phyloP scores from a whole-genome alignment of 1,284 basidiomycete genomes.

The Fistulinella staudtii region DNA sequence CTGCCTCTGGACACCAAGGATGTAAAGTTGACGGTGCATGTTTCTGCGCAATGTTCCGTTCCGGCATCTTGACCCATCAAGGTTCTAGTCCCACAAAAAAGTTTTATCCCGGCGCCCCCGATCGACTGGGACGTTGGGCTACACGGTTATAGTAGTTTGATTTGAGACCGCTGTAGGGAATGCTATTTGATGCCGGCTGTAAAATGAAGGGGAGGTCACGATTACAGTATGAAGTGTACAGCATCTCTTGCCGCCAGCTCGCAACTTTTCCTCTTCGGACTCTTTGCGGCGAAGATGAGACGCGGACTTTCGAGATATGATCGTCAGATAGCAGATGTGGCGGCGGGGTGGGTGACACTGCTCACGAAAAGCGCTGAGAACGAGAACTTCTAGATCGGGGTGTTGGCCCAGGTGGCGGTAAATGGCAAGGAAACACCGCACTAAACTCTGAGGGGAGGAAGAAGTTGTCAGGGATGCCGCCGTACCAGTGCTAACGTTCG shows the following conservation, averaged over 20 bases:
- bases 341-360: constrained; percentile 1
- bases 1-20: constrained; percentile 7
- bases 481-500: constrained; percentile 13
- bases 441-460: constrained; percentile 10
- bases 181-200: background rate
- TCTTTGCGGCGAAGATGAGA: constrained; percentile 12
- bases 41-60: background rate
- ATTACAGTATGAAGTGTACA: constrained; percentile 3
- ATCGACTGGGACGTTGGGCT: background rate
- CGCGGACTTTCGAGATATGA: constrained; percentile 3
- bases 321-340: background rate
- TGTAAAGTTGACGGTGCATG: background rate
- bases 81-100: constrained; percentile 3
- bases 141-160: constrained; percentile 5
- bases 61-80: constrained; percentile 15
- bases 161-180: constrained; percentile 1
- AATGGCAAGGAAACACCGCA: constrained; percentile 18
- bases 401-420: background rate
- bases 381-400: background rate
- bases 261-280: constrained; percentile 1
- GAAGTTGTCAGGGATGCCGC: constrained; percentile 4
- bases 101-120: background rate
- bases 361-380: constrained; percentile 4
- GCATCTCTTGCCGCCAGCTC: background rate
- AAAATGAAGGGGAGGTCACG: background rate